A percentile compares a stretch with the other conserved stretches of the same genome.
These are phyloP conservation scores for Colletotrichum destructivum DNA, from an alignment of 2,329 filamentous ascomycete genomes.

Conservation along the genomic window DNA sequence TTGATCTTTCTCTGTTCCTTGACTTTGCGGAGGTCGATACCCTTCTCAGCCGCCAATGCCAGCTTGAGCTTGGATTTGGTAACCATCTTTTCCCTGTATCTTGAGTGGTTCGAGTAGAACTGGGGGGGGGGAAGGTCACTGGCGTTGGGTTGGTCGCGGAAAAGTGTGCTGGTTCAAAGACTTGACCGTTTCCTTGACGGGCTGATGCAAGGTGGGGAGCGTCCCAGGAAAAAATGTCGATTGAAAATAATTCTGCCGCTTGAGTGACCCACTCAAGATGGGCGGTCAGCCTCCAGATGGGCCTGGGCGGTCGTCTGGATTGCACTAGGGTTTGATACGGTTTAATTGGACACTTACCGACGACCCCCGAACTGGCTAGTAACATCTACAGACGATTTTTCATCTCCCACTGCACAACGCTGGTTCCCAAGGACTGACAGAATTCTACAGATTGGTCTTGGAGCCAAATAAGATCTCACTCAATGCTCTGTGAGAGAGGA, in stretches of 20 bases:
- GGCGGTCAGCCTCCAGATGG: constrained; percentile 18
- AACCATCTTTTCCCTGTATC: constrained; percentile 52
- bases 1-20: constrained; percentile 66
- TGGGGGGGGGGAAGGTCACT: neutral
- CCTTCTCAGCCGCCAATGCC: constrained; percentile 70
- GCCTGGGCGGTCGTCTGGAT: neutral
- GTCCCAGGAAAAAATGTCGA: constrained; percentile 20
- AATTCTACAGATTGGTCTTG: too few relatives aligned
- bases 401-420: neutral
- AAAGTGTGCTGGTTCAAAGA: constrained; percentile 20
- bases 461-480: too few relatives aligned
- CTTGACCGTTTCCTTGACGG: constrained; percentile 15
- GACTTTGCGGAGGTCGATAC: constrained; percentile 66
- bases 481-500: too few relatives aligned
- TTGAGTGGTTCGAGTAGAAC: constrained; percentile 5
- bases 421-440: too few relatives aligned
- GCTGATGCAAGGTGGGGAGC: constrained; percentile 28
- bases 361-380: neutral
- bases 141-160: constrained; percentile 8
- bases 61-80: constrained; percentile 66
- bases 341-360: constrained; percentile 8
- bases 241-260: constrained; percentile 41
- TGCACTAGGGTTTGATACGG: neutral
- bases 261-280: neutral
- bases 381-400: neutral